A percentile compares a stretch with the other conserved stretches of the same genome.
phyloP scores from a whole-genome alignment of 1,284 basidiomycete genomes.

The Ustilago curta region DNA sequence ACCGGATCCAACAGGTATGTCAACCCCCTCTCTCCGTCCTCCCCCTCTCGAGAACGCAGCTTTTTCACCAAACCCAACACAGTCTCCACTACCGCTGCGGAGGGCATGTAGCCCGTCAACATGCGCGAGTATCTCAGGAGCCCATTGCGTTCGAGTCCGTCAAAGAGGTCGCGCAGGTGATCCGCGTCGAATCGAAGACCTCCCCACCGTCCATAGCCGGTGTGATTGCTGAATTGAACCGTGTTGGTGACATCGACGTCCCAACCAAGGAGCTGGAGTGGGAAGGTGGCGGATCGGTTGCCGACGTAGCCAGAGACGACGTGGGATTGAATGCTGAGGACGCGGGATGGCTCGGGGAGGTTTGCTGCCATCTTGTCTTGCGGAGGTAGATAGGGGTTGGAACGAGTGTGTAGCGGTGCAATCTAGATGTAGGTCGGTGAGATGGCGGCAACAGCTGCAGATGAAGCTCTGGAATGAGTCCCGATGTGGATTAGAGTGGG shows the following conservation, averaged over 20 bases:
- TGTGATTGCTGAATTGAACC: slow-evolving; percentile 84
- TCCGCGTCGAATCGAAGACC: slow-evolving; percentile 69
- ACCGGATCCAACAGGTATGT: slow-evolving; percentile 85
- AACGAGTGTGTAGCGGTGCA: no score
- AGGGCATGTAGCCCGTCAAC: slow-evolving; percentile 80
- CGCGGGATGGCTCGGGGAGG: slow-evolving; percentile 39
- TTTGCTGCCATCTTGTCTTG: slow-evolving; percentile 49
- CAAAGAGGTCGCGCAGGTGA: slow-evolving; percentile 69
- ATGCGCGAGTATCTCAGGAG: slow-evolving; percentile 60
- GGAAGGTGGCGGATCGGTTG: slow-evolving; percentile 87
- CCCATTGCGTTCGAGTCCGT: slow-evolving; percentile 59
- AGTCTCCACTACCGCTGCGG: slow-evolving; percentile 80
- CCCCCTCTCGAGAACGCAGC: slow-evolving; percentile 73
- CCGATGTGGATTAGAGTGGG: no score
- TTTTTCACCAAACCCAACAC: slow-evolving; percentile 77
- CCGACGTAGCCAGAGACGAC: slow-evolving; percentile 95
- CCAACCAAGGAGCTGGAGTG: slow-evolving; percentile 91
- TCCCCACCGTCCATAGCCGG: slow-evolving; percentile 75
- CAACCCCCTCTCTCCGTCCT: slow-evolving; percentile 71
- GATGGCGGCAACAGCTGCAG: no score
- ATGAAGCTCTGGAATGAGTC: no score
- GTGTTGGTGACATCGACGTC: slow-evolving; percentile 98
- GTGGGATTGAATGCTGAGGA: slow-evolving; percentile 84
- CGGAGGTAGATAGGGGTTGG: no score
- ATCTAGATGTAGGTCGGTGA: no score